Base-by-base conservation (phyloP, 2,329 filamentous ascomycete genomes). In the Hortaea sp. region DNA sequence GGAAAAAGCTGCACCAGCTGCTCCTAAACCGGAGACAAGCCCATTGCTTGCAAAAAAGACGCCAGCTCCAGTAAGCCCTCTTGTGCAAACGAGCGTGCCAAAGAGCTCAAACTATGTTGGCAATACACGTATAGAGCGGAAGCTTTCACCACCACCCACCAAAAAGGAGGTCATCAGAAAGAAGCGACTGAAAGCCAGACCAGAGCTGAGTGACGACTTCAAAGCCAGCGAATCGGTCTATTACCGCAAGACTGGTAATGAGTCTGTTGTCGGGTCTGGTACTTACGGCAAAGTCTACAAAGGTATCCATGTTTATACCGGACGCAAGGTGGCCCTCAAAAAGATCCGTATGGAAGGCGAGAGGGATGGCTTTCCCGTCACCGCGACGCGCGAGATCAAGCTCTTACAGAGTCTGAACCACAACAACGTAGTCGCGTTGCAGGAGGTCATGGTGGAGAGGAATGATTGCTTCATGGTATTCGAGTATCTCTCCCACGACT, bases 401-500 rank as follows among this genome's bases (percentile, higher is more conserved):
- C 72, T 95, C 27, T 73, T 95, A n/a, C 88, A 94, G 61, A 89
- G 85, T 3, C 73, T 94, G 20, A 82, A 83, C 52, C 87, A 94
- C 58, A 70, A 75, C 49, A 94, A 94, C 58, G 82, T 95, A 43
- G 87, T 95, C 47, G 81, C 82, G 37, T 70, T 95, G 12, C 80
- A 85, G 54, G 88, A 95, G 68, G 87, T 94, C 54, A 98, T 98
- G 92, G 92, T 98, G 2, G 92, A 98, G 68, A 86, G 84, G 62
- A 97, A 97, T 56, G 89, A 97, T 66, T 98, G 92, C 65, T 98
- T 94, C 68, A 98, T 98, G 92, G 92, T 98, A 3, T 98, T 98
- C 54, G 92, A 98, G 65, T 98, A 98, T 62, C 76, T 97, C 30
- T 90, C 92, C 1, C 92, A 98, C 64, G 92, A 98, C 64, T 72